A percentile compares a stretch with the other conserved stretches of the same genome.
These are phyloP conservation scores for Lichtheimia corymbifera DNA, from an alignment of 371 early-diverging fungal genomes.

Conservation along the genomic window DNA sequence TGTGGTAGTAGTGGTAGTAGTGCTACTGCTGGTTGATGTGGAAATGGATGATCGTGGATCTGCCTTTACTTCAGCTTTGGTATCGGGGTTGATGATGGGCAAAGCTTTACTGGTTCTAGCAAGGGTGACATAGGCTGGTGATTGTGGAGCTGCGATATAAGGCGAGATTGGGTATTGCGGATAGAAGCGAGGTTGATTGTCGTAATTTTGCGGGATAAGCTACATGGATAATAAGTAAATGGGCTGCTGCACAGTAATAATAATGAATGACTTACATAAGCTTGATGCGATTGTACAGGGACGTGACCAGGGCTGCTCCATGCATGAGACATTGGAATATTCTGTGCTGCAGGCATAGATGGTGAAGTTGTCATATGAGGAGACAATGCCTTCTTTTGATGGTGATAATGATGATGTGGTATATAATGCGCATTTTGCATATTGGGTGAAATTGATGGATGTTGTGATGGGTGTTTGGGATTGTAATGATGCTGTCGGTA, in stretches of 20 bases:
- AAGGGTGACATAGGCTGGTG: constrained; percentile 47
- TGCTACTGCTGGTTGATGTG: constrained; percentile 20
- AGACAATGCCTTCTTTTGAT: constrained; percentile 27
- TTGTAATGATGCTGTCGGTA: constrained; percentile 22
- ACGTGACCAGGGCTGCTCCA: constrained; percentile 18
- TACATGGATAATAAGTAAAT: not conserved
- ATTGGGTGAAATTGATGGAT: constrained; percentile 30
- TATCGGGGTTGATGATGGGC: constrained; percentile 76
- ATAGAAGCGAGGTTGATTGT: constrained; percentile 23
- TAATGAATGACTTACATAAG: not conserved
- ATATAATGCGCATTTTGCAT: constrained; percentile 29
- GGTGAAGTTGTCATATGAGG: constrained; percentile 34
- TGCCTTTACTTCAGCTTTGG: constrained; percentile 68
- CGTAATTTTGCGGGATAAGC: constrained; percentile 13
- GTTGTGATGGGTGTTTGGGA: constrained; percentile 14
- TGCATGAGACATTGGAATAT: constrained; percentile 14
- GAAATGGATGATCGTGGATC: constrained; percentile 25
- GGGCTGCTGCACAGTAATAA: not conserved
- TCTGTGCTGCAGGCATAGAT: constrained; percentile 28
- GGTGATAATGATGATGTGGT: constrained; percentile 18
- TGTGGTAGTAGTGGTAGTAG: constrained; percentile 27
- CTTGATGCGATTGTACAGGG: not conserved
- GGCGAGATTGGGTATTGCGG: constrained; percentile 24
- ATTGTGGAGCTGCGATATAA: not conserved
- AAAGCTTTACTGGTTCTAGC: constrained; percentile 55